Evolutionary conservation across 148 eudicot species (phyloP), one percentile per base, ranked within the genome.

Genomic region (Rhododendron williamsianum): DNA sequence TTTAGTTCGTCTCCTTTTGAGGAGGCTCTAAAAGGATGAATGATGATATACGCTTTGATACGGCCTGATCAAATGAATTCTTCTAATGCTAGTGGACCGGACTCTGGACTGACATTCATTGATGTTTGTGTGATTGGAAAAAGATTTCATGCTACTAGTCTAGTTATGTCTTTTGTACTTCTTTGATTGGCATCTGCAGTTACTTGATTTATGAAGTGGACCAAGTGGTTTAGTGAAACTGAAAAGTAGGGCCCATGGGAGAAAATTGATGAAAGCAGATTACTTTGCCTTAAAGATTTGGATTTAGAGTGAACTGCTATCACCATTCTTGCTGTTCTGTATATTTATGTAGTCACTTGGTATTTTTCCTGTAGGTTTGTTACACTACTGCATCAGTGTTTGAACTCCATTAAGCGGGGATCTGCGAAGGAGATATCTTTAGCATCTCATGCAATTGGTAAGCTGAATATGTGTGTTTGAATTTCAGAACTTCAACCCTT

Each of bases 381-480:
- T 49, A 97, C 98, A 43, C 85, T 97, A 83, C 88, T 94, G 84
- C 95, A 94, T 84, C 98, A 91, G 81, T 95, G 96, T 85, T 69
- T 97, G 73, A 94, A 85, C 88, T 94, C 92, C 51, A 90, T 97
- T 54, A 97, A 95, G 88, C 87, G 86, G 83, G 98, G 99, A 58
- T 95, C 98, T 67, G 91, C 89, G 2, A 95, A 92, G 83, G 99
- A 97, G 93, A 89, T 90, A 86, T 89, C 91, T 76, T 88, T 92
- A 90, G 99, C 96, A 35, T 88, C 94, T 85, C 94, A 93, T 87
- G 87, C 82, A 10, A 91, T 95, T 76, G 89, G 89, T 87, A 72
- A 72, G 33, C 10, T 18, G 51, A 43, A 4, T 30, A 7, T 19
- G 35, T 65, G 33, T 25, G 10, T 56, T 71, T 38, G 58, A 43